Percentiles rank a stretch among this genome's conserved stretches.
Conservation (phyloP, 495 filamentous ascomycete genomes). For the Neurospora sp. region DNA sequence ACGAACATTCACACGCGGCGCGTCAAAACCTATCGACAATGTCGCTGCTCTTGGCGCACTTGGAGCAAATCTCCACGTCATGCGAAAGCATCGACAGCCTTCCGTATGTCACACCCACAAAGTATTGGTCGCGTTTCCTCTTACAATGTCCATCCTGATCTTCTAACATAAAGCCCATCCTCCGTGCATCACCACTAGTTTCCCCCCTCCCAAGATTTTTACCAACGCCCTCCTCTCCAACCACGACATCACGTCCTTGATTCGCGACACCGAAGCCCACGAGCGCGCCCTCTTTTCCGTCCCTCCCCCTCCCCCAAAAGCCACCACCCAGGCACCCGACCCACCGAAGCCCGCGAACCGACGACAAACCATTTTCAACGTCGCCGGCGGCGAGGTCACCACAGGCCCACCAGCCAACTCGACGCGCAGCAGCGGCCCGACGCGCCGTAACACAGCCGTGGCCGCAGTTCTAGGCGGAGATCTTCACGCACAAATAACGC, state of each 20-base stretch:
- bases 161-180: not conserved
- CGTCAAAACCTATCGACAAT: slow-evolving; percentile 29
- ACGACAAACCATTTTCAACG: slow-evolving; percentile 47
- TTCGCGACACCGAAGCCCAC: slow-evolving; percentile 91
- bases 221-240: slow-evolving; percentile 82
- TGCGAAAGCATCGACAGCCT: slow-evolving; percentile 75
- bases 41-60: slow-evolving; percentile 69
- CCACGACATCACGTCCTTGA: slow-evolving; percentile 86
- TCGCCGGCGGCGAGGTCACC: slow-evolving; percentile 44
- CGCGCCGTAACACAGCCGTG: slow-evolving; percentile 72
- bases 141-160: not conserved
- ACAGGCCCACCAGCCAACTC: slow-evolving; percentile 32
- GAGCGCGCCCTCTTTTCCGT: slow-evolving; percentile 93
- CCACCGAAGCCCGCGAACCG: slow-evolving; percentile 28
- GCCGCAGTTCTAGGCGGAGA: slow-evolving; percentile 81
- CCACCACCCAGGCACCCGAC: slow-evolving; percentile 21
- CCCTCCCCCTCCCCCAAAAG: slow-evolving; percentile 50
- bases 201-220: slow-evolving; percentile 87
- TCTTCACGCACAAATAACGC: slow-evolving; percentile 70
- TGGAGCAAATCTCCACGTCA: slow-evolving; percentile 85
- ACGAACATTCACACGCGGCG: not conserved
- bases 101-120: slow-evolving; percentile 44
- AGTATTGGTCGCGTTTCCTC: not conserved
- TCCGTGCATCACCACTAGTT: slow-evolving; percentile 37
- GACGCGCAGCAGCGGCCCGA: slow-evolving; percentile 12